These are phyloP conservation scores for Polygonum maritimum DNA, from an alignment of 148 eudicot genomes.

Conservation along the genomic window DNA sequence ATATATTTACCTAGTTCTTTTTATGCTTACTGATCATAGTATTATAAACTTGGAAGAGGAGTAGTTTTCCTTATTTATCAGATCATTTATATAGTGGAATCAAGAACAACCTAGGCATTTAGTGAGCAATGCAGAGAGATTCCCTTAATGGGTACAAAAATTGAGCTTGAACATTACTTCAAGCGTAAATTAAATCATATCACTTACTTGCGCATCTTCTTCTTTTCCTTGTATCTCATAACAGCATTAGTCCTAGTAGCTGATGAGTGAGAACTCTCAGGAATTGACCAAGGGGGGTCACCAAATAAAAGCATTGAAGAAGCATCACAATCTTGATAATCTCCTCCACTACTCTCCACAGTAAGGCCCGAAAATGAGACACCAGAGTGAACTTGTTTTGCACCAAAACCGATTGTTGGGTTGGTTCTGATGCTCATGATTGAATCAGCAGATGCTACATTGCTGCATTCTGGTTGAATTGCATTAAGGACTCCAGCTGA, in stretches of 20 bases:
- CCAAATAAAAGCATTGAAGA: slow-evolving; percentile 67
- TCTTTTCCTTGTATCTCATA: slow-evolving; percentile 92
- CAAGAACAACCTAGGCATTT: not conserved
- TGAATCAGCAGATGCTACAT: slow-evolving; percentile 45
- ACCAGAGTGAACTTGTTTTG: slow-evolving; percentile 51
- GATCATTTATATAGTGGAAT: not conserved
- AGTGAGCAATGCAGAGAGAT: not conserved
- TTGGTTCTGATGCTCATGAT: slow-evolving; percentile 48
- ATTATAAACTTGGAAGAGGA: not conserved
- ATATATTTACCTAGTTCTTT: not conserved
- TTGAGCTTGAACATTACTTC: not conserved
- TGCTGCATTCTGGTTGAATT: slow-evolving; percentile 50
- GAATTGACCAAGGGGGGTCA: slow-evolving; percentile 75
- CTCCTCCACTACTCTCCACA: slow-evolving; percentile 64
- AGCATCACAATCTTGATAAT: slow-evolving; percentile 88
- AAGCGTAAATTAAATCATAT: not conserved
- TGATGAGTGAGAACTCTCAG: slow-evolving; percentile 42
- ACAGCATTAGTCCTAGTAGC: slow-evolving; percentile 68
- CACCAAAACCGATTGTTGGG: slow-evolving; percentile 34
- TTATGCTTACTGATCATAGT: not conserved
- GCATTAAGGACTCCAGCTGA: slow-evolving; percentile 18
- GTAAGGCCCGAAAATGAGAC: slow-evolving; percentile 71
- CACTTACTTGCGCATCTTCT: slow-evolving; percentile 79
- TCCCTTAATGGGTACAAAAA: not conserved
- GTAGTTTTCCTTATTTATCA: not conserved